Evolutionary conservation across 139 green algal genomes (phyloP), one percentile per base, ranked within the genome.

Genomic region (Chlorella sp.): DNA sequence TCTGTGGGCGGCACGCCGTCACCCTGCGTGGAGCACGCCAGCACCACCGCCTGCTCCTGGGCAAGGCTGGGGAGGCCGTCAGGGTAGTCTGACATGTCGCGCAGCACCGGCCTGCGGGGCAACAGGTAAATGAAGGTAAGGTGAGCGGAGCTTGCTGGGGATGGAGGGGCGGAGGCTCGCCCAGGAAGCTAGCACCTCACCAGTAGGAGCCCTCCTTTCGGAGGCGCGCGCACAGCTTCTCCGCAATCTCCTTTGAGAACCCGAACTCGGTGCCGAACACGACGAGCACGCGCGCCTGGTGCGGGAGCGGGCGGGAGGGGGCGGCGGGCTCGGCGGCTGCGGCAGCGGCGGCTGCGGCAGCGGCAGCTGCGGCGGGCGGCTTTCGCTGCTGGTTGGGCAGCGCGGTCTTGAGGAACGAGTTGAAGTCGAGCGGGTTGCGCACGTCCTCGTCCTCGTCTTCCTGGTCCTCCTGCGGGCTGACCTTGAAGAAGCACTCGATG

Each of bases 241-340:
- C 89, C 10, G 90, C 91, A 61, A 97, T 89, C 77, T 96, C 91
- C 69, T 90, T 89, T 3, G 81, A 87, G 32, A 96, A 95, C 34
- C 92, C 92, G 68, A 89, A 97, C 80, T 97, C 92, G 0, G 92
- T 97, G 69, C 92, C 92, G 73, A 86, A 96, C 66, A 96, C 35
- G 1, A 97, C 78, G 4, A 76, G 64, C 34, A 96, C 83, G 27
- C 83, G 81, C 14, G 75, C 81, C 30, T 74, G 72, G 55, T 82
- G 61, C 3, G 71, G 66, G 2, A 36, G 27, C 0, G 79, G 74
- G 0, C 68, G 29, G 14, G 71, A 32, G 2, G 31, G 30, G 31
- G 6, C 49, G 27, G 42, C 49, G 1, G 42, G 29, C 29, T 42
- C 63, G 35, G 51, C 30, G 5, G 36, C 31, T 2, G 49, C 49